Evolutionary conservation across 2,329 filamentous ascomycete species (phyloP).

Genomic region (Fusarium sp.): DNA sequence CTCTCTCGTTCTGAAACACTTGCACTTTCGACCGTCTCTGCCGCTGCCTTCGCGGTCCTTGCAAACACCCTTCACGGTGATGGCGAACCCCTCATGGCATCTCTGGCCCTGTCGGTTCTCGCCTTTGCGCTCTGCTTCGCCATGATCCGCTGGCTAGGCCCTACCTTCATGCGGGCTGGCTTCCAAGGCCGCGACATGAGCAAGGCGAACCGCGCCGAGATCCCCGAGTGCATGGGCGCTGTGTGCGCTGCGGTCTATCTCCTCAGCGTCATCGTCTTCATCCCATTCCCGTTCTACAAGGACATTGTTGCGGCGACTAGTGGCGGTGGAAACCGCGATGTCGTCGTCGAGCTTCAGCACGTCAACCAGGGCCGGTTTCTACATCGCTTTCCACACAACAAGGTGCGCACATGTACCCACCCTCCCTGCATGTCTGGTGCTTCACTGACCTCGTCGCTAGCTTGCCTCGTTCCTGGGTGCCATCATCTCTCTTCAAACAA

Average conservation of each 20-base stretch:
- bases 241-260: conserved; percentile 94
- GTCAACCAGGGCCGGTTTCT: conserved; percentile 85
- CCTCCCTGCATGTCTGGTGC: background rate
- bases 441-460: conserved; percentile 53
- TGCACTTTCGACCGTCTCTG: conserved; percentile 68
- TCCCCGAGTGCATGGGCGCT: conserved; percentile 96
- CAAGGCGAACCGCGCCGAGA: conserved; percentile 73
- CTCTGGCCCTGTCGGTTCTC: conserved; percentile 84
- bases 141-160: conserved; percentile 92
- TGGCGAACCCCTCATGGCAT: conserved; percentile 89
- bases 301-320: conserved; percentile 96
- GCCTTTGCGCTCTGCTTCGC: conserved; percentile 85
- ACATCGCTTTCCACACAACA: conserved; percentile 93
- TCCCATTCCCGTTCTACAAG: conserved; percentile 98
- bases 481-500: conserved; percentile 89
- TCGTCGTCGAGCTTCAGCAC: conserved; percentile 76
- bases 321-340: conserved; percentile 89
- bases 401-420: conserved; percentile 62
- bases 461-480: conserved; percentile 95
- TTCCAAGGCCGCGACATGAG: conserved; percentile 90
- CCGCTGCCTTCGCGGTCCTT: conserved; percentile 77
- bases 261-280: conserved; percentile 87
- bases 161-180: conserved; percentile 86
- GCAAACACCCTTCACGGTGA: conserved; percentile 84
- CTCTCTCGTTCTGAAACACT: conserved; percentile 65